phyloP scores from a whole-genome alignment of 164 flowering plant species.

The Aristolochia californica region DNA sequence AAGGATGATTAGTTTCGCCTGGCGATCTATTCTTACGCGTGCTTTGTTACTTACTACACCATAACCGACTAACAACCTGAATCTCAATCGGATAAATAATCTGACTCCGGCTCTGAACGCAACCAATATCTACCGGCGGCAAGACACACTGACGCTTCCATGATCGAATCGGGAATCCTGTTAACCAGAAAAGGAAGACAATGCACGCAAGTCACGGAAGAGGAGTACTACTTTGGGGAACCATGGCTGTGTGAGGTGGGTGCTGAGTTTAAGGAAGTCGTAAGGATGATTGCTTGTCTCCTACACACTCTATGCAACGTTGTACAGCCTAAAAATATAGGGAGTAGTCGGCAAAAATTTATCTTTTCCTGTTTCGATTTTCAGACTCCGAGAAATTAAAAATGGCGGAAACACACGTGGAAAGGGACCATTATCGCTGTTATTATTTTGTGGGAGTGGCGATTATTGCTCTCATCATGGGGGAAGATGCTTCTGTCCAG shows the following conservation, averaged over 20 bases:
- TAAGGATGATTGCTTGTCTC: constrained; percentile 1
- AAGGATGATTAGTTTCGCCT: no score
- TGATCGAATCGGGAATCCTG: no score
- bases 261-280: constrained; percentile 2
- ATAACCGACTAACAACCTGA: no score
- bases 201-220: neutral
- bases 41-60: no score
- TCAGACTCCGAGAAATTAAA: neutral
- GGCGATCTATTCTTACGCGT: no score
- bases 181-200: neutral
- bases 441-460: no score
- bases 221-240: neutral
- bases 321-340: neutral
- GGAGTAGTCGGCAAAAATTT: neutral
- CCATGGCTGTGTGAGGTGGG: neutral
- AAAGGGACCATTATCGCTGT: neutral
- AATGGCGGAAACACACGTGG: constrained; percentile 1
- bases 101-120: no score
- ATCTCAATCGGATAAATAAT: no score
- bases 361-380: neutral
- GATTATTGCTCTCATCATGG: no score
- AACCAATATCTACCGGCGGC: no score
- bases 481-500: no score
- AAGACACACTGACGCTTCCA: no score
- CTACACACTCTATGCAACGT: neutral